These are phyloP conservation scores for Scalesia atractyloides DNA, from an alignment of 129 eudicot genomes.

Conservation along the genomic window DNA sequence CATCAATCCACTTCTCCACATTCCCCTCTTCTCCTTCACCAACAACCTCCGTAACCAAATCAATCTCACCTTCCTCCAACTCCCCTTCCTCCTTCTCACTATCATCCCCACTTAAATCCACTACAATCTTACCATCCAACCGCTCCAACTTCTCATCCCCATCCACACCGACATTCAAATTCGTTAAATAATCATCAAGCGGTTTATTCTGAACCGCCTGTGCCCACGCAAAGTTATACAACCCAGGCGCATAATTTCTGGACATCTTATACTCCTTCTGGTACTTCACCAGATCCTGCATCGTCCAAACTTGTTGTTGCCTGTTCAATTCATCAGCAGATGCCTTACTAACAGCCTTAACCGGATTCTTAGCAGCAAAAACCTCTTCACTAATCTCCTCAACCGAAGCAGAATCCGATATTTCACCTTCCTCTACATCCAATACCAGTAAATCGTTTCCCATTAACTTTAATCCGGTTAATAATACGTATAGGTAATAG, in stretches of 20 bases:
- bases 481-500: not conserved
- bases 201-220: slow-evolving; percentile 98
- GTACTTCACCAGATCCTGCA: slow-evolving; percentile 78
- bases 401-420: slow-evolving; percentile 77
- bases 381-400: slow-evolving; percentile 72
- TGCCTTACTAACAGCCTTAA: not conserved
- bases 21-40: slow-evolving; percentile 33
- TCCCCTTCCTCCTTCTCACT: slow-evolving; percentile 66
- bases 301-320: slow-evolving; percentile 62
- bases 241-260: slow-evolving; percentile 58
- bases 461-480: slow-evolving; percentile 30
- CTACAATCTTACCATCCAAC: slow-evolving; percentile 28
- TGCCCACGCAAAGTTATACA: slow-evolving; percentile 95
- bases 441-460: slow-evolving; percentile 40
- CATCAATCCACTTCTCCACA: slow-evolving; percentile 42
- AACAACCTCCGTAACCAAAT: slow-evolving; percentile 46
- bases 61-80: slow-evolving; percentile 76
- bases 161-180: slow-evolving; percentile 34
- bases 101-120: slow-evolving; percentile 50
- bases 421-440: slow-evolving; percentile 92
- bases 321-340: slow-evolving; percentile 2
- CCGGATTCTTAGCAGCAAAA: slow-evolving; percentile 33
- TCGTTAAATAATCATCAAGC: slow-evolving; percentile 55
- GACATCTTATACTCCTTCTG: slow-evolving; percentile 68
- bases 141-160: slow-evolving; percentile 15